phyloP scores from a whole-genome alignment of 768 basidiomycete genomes.

The Boletus tomentosulus region DNA sequence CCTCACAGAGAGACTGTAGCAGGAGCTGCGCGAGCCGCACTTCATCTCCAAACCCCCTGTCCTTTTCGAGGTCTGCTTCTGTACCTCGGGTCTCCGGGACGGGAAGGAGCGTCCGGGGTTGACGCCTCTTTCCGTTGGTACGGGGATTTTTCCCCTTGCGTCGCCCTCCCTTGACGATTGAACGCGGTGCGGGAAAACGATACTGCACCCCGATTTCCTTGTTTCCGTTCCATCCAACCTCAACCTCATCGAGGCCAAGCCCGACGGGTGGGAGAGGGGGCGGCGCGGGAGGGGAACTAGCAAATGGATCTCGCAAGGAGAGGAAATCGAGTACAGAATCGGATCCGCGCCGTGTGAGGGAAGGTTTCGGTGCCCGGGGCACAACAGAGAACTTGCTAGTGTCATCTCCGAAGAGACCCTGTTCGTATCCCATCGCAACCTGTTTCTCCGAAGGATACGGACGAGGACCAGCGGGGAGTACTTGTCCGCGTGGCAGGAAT shows the following conservation, averaged over 20 bases:
- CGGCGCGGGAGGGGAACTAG: conserved; percentile 31
- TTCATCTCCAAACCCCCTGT: conserved; percentile 26
- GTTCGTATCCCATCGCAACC: neutral
- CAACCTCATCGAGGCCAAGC: conserved; percentile 27
- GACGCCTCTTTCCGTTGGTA: conserved; percentile 17
- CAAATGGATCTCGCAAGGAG: conserved; percentile 32
- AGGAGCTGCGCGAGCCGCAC: conserved; percentile 28
- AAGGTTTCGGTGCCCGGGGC: conserved; percentile 13
- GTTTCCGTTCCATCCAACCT: conserved; percentile 24
- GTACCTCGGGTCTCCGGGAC: conserved; percentile 17
- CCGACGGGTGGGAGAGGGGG: conserved; percentile 27
- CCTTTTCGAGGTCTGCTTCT: conserved; percentile 14
- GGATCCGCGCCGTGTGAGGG: conserved; percentile 19
- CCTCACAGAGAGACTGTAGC: conserved; percentile 25
- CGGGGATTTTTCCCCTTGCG: conserved; percentile 15
- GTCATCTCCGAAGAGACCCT: neutral
- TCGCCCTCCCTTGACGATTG: conserved; percentile 22
- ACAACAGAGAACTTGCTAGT: neutral
- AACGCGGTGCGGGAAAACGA: conserved; percentile 32
- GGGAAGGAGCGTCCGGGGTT: conserved; percentile 25
- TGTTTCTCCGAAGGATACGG: conserved; percentile 10
- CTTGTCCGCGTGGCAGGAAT: conserved; percentile 8
- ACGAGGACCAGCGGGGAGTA: conserved; percentile 14
- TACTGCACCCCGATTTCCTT: conserved; percentile 27
- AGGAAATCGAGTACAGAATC: conserved; percentile 32